Conservation (phyloP, 768 basidiomycete genomes). For the Leccinum boreale region DNA sequence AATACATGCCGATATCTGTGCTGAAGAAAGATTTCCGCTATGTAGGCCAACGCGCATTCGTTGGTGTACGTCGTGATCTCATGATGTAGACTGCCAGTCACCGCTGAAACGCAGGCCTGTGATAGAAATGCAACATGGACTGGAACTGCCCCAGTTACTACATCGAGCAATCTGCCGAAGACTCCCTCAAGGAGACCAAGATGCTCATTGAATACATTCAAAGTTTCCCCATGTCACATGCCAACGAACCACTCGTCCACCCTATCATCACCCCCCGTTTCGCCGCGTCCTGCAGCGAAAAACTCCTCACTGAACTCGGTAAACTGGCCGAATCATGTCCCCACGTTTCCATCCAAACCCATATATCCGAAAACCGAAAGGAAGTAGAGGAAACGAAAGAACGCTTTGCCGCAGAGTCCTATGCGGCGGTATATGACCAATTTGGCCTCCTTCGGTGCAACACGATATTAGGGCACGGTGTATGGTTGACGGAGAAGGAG, state of each 20-base stretch:
- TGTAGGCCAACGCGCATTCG: slow-evolving; percentile 77
- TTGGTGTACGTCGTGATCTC: slow-evolving; percentile 54
- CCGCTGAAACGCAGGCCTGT: slow-evolving; percentile 11
- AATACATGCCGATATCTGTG: neutral
- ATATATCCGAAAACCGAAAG: slow-evolving; percentile 76
- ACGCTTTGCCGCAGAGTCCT: slow-evolving; percentile 66
- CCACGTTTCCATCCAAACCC: slow-evolving; percentile 78
- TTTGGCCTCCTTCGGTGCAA: slow-evolving; percentile 68
- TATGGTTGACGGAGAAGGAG: slow-evolving; percentile 72
- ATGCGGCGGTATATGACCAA: slow-evolving; percentile 77
- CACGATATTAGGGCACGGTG: slow-evolving; percentile 84
- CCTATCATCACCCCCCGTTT: slow-evolving; percentile 93
- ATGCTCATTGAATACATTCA: slow-evolving; percentile 67
- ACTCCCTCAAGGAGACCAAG: slow-evolving; percentile 59
- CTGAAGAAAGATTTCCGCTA: neutral
- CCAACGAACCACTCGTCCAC: slow-evolving; percentile 60
- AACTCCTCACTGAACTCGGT: slow-evolving; percentile 60
- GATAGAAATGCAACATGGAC: slow-evolving; percentile 30
- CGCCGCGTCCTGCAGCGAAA: slow-evolving; percentile 77
- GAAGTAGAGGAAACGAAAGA: slow-evolving; percentile 64
- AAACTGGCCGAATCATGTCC: slow-evolving; percentile 52
- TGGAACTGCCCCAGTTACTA: slow-evolving; percentile 69
- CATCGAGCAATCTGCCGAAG: slow-evolving; percentile 51
- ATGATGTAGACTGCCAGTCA: neutral
- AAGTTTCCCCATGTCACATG: slow-evolving; percentile 36